Conservation (phyloP, 139 green algal genomes). For the Volvox africanus region DNA sequence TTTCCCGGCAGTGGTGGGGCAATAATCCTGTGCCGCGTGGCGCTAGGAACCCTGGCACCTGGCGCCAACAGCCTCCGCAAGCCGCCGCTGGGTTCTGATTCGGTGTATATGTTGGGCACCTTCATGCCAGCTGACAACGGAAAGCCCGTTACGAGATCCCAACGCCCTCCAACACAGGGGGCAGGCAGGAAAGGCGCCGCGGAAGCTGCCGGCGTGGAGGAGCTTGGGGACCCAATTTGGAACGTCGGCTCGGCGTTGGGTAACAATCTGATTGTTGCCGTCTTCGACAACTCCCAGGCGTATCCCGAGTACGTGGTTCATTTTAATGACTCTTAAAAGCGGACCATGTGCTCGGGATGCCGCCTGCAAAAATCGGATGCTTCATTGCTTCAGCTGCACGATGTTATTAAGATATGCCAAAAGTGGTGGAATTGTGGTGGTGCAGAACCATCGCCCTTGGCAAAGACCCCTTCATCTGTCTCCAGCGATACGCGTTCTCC, state of each 20-base stretch:
- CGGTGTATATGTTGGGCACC: slow-evolving; percentile 6
- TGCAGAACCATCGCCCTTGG: no score
- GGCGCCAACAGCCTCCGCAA: slow-evolving; percentile 9
- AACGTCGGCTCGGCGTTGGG: not conserved
- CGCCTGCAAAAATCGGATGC: no score
- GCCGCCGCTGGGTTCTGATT: slow-evolving; percentile 40
- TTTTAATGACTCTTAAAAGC: not conserved
- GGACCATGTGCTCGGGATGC: no score
- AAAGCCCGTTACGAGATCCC: not conserved
- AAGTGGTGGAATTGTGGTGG: no score
- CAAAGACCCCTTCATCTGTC: no score
- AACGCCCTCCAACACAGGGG: not conserved
- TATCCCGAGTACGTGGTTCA: slow-evolving; percentile 55
- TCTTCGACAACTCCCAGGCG: slow-evolving; percentile 55
- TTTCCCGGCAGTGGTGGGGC: not conserved
- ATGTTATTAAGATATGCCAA: no score
- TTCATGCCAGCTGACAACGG: not conserved
- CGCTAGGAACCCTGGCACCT: slow-evolving; percentile 4
- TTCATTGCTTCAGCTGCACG: no score
- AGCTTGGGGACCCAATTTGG: not conserved
- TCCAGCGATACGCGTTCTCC: no score
- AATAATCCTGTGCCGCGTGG: slow-evolving; percentile 51
- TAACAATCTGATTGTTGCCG: slow-evolving; percentile 11
- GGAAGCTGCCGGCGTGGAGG: not conserved
- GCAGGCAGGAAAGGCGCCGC: not conserved